A percentile compares a stretch with the other conserved stretches of the same genome.
Evolutionary conservation across 768 basidiomycete species (phyloP).

Genomic region (Pholiota conissans): DNA sequence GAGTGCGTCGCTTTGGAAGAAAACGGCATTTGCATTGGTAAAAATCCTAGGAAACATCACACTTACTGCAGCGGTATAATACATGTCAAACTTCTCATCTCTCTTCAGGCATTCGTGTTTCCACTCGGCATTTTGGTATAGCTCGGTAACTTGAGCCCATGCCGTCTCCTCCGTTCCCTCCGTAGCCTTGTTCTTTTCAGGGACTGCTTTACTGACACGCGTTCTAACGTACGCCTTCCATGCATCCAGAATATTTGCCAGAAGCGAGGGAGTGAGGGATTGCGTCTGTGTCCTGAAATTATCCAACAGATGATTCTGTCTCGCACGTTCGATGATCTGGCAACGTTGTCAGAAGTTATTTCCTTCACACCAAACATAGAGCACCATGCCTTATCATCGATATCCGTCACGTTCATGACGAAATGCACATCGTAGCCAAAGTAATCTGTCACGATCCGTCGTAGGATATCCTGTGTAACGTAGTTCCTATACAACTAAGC

Average conservation of each 20-base stretch:
- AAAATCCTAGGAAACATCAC: background rate
- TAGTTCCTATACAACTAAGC: conserved; percentile 70
- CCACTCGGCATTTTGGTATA: conserved; percentile 58
- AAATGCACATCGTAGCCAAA: conserved; percentile 98
- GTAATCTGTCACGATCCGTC: conserved; percentile 91
- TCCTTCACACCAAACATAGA: conserved; percentile 15
- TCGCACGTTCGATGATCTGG: conserved; percentile 91
- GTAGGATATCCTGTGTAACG: conserved; percentile 89
- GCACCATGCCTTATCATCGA: conserved; percentile 89
- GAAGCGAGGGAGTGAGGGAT: conserved; percentile 54
- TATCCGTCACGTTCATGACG: conserved; percentile 99
- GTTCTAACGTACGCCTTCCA: conserved; percentile 67
- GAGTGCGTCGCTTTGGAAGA: conserved; percentile 43
- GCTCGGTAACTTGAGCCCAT: conserved; percentile 58
- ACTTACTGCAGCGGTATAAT: conserved; percentile 76
- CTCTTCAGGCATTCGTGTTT: conserved; percentile 68
- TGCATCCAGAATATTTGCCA: conserved; percentile 56
- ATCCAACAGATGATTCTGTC: conserved; percentile 74
- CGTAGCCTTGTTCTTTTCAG: conserved; percentile 43
- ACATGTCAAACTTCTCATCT: conserved; percentile 93
- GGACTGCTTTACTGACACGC: conserved; percentile 66
- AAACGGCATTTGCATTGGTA: conserved; percentile 16
- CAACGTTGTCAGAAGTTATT: background rate
- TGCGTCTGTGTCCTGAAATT: conserved; percentile 56
- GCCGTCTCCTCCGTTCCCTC: conserved; percentile 47